These are phyloP conservation scores for Amyloporia xantha DNA, from an alignment of 768 basidiomycete species.

Conservation along the genomic window DNA sequence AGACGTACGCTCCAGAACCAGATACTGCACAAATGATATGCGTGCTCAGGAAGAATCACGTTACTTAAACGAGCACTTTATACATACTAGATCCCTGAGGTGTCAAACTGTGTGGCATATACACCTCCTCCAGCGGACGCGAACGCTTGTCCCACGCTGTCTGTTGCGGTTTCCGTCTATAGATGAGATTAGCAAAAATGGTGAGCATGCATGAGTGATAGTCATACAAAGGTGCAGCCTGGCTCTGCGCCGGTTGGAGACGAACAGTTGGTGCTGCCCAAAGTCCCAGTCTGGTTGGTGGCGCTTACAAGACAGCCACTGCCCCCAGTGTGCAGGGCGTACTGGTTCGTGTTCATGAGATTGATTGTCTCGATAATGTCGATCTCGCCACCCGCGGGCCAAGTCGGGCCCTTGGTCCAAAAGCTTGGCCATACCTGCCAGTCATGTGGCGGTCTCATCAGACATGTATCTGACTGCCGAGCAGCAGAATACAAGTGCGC, in stretches of 20 bases:
- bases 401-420: constrained; percentile 33
- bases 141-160: constrained; percentile 36
- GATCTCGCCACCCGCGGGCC: constrained; percentile 31
- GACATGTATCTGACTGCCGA: no score
- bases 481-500: no score
- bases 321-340: constrained; percentile 44
- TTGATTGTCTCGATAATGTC: constrained; percentile 49
- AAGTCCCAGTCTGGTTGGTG: constrained; percentile 27
- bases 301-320: constrained; percentile 29
- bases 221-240: constrained; percentile 9
- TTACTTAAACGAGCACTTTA: constrained; percentile 4
- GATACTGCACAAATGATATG: constrained; percentile 29
- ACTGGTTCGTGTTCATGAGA: constrained; percentile 41
- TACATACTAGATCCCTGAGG: constrained; percentile 40
- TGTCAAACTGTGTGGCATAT: constrained; percentile 63
- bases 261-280: constrained; percentile 26
- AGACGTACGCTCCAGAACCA: constrained; percentile 42
- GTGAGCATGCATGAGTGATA: neutral
- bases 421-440: constrained; percentile 24
- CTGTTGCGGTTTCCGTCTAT: constrained; percentile 28
- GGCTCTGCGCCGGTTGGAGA: constrained; percentile 18
- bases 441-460: no score
- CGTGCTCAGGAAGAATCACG: neutral
- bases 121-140: constrained; percentile 48
- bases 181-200: constrained; percentile 20